These are phyloP conservation scores for Pseudopyrenochaeta lycopersici DNA, from an alignment of 2,329 filamentous ascomycete species.

Conservation along the genomic window DNA sequence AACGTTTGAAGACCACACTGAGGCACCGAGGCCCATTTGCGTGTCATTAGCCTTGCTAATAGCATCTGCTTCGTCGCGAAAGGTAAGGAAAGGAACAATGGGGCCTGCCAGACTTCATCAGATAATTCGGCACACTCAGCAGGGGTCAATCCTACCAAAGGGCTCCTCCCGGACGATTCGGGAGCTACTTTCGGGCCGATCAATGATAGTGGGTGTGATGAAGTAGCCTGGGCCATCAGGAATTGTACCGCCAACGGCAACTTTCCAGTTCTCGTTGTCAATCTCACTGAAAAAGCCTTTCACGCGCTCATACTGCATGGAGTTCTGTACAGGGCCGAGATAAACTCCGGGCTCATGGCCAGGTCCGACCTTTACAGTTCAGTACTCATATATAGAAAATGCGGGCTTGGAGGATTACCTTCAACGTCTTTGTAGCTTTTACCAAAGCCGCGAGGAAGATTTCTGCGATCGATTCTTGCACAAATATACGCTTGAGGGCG, in stretches of 20 bases:
- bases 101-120: no score
- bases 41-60: slow-evolving; percentile 56
- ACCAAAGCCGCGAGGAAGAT: no score
- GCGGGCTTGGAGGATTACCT: no score
- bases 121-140: no score
- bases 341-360: no score
- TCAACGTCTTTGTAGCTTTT: neutral
- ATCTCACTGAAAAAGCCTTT: slow-evolving; percentile 64
- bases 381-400: no score
- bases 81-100: slow-evolving; percentile 69
- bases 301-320: slow-evolving; percentile 58
- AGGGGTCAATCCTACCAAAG: no score
- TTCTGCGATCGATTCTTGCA: slow-evolving; percentile 47
- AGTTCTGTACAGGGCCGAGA: no score
- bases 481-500: slow-evolving; percentile 41
- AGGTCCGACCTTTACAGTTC: no score
- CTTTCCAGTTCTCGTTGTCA: slow-evolving; percentile 60
- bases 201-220: slow-evolving; percentile 66
- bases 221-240: slow-evolving; percentile 60
- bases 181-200: slow-evolving; percentile 65
- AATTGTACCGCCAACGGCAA: slow-evolving; percentile 56
- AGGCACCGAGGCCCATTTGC: slow-evolving; percentile 60
- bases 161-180: slow-evolving; percentile 67
- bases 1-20: slow-evolving; percentile 52
- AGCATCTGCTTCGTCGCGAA: slow-evolving; percentile 63